These are phyloP conservation scores for Colletotrichum sp. DNA, from an alignment of 2,329 filamentous ascomycete genomes.

Conservation along the genomic window DNA sequence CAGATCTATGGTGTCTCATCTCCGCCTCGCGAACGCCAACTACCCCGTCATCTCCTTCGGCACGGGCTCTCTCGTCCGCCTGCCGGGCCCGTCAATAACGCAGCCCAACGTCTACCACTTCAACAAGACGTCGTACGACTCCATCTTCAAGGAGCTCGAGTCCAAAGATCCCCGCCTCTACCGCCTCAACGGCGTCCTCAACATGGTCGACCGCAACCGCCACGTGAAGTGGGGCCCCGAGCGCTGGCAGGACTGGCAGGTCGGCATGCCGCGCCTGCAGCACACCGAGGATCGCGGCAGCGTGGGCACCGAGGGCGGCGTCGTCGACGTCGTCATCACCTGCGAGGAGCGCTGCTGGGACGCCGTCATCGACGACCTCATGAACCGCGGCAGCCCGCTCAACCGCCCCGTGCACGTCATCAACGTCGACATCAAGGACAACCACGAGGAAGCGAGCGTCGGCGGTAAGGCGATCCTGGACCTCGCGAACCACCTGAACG, in stretches of 20 bases:
- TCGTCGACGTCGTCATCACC: slow-evolving; percentile 94
- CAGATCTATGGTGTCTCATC: slow-evolving; percentile 98
- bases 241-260: slow-evolving; percentile 96
- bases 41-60: slow-evolving; percentile 99
- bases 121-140: slow-evolving; percentile 94
- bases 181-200: slow-evolving; percentile 88
- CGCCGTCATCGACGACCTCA: slow-evolving; percentile 91
- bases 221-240: slow-evolving; percentile 95
- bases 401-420: slow-evolving; percentile 97
- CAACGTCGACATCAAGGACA: slow-evolving; percentile 98
- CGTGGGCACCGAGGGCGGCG: slow-evolving; percentile 81
- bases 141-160: slow-evolving; percentile 91
- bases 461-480: slow-evolving; percentile 93
- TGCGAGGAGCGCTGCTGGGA: slow-evolving; percentile 99
- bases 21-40: slow-evolving; percentile 81
- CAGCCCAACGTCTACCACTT: slow-evolving; percentile 98
- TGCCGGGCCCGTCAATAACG: slow-evolving; percentile 88
- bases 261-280: slow-evolving; percentile 82
- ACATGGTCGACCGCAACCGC: slow-evolving; percentile 93
- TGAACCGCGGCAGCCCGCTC: slow-evolving; percentile 82
- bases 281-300: slow-evolving; percentile 79
- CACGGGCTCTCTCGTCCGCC: slow-evolving; percentile 90
- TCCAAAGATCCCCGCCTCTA: slow-evolving; percentile 88
- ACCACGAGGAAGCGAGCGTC: slow-evolving; percentile 93
- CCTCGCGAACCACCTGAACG: slow-evolving; percentile 84